Conservation (phyloP, 768 basidiomycete genomes). For the Lactifluus subvellereus region DNA sequence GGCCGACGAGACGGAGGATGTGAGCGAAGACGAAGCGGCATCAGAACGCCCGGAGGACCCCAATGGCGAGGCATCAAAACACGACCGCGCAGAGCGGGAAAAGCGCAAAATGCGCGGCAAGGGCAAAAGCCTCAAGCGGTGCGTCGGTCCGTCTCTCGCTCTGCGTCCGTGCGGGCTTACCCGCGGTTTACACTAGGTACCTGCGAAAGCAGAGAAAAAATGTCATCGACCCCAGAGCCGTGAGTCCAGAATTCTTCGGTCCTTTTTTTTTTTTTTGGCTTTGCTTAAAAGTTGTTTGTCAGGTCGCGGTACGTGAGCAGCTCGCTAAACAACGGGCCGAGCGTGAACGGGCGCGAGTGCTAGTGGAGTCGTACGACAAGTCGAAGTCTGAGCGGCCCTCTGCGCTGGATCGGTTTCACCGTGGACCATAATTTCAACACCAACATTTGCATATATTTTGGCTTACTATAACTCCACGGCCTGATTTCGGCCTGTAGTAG, state of each 20-base stretch:
- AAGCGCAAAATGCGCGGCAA: slow-evolving; percentile 85
- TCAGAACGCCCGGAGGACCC: slow-evolving; percentile 38
- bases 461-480: not conserved
- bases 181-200: slow-evolving; percentile 36
- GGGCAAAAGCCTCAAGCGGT: slow-evolving; percentile 79
- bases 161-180: not conserved
- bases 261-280: slow-evolving; percentile 5
- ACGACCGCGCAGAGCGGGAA: slow-evolving; percentile 41
- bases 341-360: slow-evolving; percentile 28
- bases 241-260: slow-evolving; percentile 32
- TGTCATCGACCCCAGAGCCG: slow-evolving; percentile 79
- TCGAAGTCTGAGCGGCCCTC: slow-evolving; percentile 29
- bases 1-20: slow-evolving; percentile 59
- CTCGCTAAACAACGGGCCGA: slow-evolving; percentile 35
- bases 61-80: slow-evolving; percentile 27
- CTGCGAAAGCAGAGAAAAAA: slow-evolving; percentile 92
- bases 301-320: slow-evolving; percentile 42
- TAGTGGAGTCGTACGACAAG: slow-evolving; percentile 22
- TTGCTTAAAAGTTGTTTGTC: slow-evolving; percentile 31
- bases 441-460: not conserved
- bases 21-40: slow-evolving; percentile 28
- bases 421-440: not conserved
- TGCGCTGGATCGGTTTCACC: slow-evolving; percentile 39
- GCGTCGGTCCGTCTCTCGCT: not conserved
- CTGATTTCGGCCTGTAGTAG: not conserved